phyloP scores from a whole-genome alignment of 1,284 basidiomycete genomes.

The Pseudozyma thailandica region DNA sequence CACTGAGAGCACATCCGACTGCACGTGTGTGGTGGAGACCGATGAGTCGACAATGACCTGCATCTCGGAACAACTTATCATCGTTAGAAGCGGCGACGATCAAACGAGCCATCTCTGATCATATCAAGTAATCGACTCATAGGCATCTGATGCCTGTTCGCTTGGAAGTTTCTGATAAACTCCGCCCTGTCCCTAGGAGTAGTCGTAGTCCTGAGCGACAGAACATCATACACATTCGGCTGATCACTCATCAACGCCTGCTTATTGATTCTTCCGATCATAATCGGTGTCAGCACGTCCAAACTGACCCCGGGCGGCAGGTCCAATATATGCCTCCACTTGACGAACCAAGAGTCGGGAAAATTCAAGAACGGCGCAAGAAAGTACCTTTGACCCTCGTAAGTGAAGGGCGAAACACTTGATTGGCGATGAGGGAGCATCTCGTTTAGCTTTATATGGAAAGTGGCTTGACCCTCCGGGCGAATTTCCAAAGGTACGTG shows the following conservation, averaged over 20 bases:
- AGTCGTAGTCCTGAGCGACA: too few species aligned
- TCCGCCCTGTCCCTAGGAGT: too few species aligned
- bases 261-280: too few species aligned
- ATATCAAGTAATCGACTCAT: too few species aligned
- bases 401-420: neutral
- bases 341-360: neutral
- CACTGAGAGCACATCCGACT: too few species aligned
- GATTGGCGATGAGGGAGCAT: constrained; percentile 1
- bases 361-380: neutral
- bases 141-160: too few species aligned
- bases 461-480: neutral
- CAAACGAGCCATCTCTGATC: too few species aligned
- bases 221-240: too few species aligned
- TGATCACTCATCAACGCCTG: too few species aligned
- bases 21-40: neutral
- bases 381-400: constrained; percentile 8
- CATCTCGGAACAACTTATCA: too few species aligned
- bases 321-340: neutral
- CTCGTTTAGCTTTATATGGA: neutral
- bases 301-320: neutral
- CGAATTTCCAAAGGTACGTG: neutral
- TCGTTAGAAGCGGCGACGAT: too few species aligned
- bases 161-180: neutral
- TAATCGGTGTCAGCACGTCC: too few species aligned
- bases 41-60: neutral